These are phyloP conservation scores for Daucus carota DNA, from an alignment of 129 eudicot species.

Conservation along the genomic window DNA sequence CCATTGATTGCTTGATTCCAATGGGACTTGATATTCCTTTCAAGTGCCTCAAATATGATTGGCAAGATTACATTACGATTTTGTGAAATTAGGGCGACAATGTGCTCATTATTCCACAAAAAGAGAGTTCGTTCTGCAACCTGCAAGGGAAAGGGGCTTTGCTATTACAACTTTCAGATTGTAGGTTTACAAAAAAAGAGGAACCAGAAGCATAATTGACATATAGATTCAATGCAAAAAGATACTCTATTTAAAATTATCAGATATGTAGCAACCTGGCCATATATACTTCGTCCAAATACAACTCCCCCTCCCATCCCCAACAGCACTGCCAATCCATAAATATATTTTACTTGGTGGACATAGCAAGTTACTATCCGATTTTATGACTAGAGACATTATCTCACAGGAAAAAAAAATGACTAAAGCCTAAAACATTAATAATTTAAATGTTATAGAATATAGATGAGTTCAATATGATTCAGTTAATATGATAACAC, in stretches of 20 bases:
- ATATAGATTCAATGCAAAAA: not conserved
- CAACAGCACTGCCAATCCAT: not conserved
- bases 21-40: slow-evolving; percentile 64
- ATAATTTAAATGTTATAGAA: not conserved
- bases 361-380: not conserved
- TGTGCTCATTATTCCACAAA: slow-evolving; percentile 79
- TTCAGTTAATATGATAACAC: not conserved
- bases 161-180: not conserved
- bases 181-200: not conserved
- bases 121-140: slow-evolving; percentile 86
- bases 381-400: not conserved
- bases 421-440: no score
- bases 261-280: not conserved
- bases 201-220: not conserved
- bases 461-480: not conserved
- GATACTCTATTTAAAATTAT: not conserved
- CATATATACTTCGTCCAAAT: not conserved
- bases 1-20: slow-evolving; percentile 89
- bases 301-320: not conserved
- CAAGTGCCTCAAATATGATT: slow-evolving; percentile 69
- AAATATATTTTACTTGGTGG: not conserved
- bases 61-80: slow-evolving; percentile 55
- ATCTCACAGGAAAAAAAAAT: not conserved
- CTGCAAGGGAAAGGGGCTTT: slow-evolving; percentile 22
- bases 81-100: slow-evolving; percentile 55